Conservation (phyloP, 164 flowering plant species). For the Annona cherimola region DNA sequence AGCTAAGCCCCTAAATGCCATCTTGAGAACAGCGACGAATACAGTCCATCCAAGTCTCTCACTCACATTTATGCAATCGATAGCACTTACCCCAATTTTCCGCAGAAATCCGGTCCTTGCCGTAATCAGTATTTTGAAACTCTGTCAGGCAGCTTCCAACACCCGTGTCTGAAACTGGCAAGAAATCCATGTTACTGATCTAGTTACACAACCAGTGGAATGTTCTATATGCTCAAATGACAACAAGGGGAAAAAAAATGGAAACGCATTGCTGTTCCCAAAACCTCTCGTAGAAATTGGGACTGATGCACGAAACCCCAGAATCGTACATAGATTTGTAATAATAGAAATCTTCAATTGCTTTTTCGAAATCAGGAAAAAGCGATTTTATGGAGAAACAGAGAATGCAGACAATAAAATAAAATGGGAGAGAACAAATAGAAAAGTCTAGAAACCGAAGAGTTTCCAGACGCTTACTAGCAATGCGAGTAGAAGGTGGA, state of each 20-base stretch:
- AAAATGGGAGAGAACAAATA: background rate
- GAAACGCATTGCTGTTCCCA: background rate
- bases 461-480: slow-evolving; percentile 27
- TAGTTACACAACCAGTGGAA: background rate
- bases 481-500: slow-evolving; percentile 31
- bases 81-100: slow-evolving; percentile 53
- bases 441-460: background rate
- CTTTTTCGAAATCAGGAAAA: background rate
- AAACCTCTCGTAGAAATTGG: background rate
- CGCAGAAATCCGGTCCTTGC: slow-evolving; percentile 14
- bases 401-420: background rate
- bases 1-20: too few relatives aligned
- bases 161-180: slow-evolving; percentile 79
- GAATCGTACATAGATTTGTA: too few relatives aligned
- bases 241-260: background rate
- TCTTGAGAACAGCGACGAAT: too few relatives aligned
- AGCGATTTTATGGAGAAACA: background rate
- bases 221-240: too few relatives aligned
- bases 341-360: too few relatives aligned
- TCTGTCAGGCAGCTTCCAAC: slow-evolving; percentile 59
- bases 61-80: background rate
- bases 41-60: too few relatives aligned
- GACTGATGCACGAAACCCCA: too few relatives aligned
- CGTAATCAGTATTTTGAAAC: slow-evolving; percentile 36
- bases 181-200: background rate